Evolutionary conservation across 2,329 filamentous ascomycete species (phyloP), one percentile per base, ranked within the genome.

Genomic region (Ascochyta viciae-villosae): DNA sequence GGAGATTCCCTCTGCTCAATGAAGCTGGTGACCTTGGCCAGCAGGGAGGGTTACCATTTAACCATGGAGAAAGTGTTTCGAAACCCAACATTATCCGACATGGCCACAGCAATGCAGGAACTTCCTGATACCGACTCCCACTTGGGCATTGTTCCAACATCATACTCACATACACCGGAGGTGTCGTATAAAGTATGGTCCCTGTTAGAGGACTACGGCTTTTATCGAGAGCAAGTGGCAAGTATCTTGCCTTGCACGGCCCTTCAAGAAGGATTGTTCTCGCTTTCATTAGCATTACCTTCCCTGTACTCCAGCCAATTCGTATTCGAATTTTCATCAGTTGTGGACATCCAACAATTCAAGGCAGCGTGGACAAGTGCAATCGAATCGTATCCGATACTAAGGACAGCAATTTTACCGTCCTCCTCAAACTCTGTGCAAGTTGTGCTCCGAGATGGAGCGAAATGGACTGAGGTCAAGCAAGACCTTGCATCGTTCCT

Each of bases 181-280:
- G 29, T 9, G 3, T n/a, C 19, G 10, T 23, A 4, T 24, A 23
- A 46, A 15, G 10, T 37, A 7, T 35, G n/a, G 29, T 23, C 31
- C 35, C 19, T 45, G 15, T n/a, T 19, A 26, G 22, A 45, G 15
- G 23, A 31, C 15, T 33, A 35, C 2, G 6, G 42, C 27, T n/a
- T 45, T 33, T 22, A 24, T 34, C 27, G 13, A 27, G n/a, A 37
- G 19, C 19, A 33, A 5, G 54, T 57, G 19, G 38, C 39, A 26
- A 42, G 41, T 40, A 33, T 57, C 6, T 44, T 47, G 26, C 57
- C 57, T 22, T 60, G 57, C 47, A 49, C 57, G 23, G 26, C 44
- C 5, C 37, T 60, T 10, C 57, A 60, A 47, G 46, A 51, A 57
- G 57, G 57, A 10, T 74, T 85, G 2, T 81, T 85, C 13, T 39